Conservation (phyloP, 176 grass and related monocot species). For the Phyllostachys edulis region DNA sequence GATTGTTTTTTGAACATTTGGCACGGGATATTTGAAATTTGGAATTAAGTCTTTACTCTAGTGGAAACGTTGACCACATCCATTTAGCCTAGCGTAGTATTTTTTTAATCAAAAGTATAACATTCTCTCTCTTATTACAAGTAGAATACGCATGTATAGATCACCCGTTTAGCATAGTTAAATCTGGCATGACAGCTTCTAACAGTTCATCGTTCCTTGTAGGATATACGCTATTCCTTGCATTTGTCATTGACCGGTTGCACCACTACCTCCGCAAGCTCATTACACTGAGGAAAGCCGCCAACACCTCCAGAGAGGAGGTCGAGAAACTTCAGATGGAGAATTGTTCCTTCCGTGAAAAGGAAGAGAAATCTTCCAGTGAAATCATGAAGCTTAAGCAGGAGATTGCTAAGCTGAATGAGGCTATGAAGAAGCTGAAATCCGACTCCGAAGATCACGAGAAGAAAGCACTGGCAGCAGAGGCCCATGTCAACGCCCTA, state of each 20-base stretch:
- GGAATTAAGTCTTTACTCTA: background rate
- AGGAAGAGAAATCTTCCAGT: conserved; percentile 49
- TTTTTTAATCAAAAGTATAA: background rate
- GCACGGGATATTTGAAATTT: background rate
- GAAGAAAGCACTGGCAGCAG: conserved; percentile 44
- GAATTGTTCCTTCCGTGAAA: conserved; percentile 49
- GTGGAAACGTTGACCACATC: background rate
- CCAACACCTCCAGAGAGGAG: conserved; percentile 64
- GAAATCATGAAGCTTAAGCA: conserved; percentile 62
- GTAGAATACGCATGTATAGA: background rate
- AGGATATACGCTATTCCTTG: conserved; percentile 82
- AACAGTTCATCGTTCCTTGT: conserved; percentile 17
- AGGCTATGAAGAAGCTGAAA: conserved; percentile 70
- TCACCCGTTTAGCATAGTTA: background rate
- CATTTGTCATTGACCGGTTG: conserved; percentile 72
- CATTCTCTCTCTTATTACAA: background rate
- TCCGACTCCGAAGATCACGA: conserved; percentile 50
- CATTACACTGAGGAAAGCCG: conserved; percentile 52
- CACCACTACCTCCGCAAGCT: conserved; percentile 82
- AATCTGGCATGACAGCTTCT: background rate
- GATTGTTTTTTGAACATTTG: background rate
- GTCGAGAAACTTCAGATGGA: conserved; percentile 73
- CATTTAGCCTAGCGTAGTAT: background rate
- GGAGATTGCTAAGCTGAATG: conserved; percentile 50
- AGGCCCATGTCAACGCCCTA: conserved; percentile 67